These are phyloP conservation scores for Aspergillus latus DNA, from an alignment of 2,329 filamentous ascomycete genomes.

Conservation along the genomic window DNA sequence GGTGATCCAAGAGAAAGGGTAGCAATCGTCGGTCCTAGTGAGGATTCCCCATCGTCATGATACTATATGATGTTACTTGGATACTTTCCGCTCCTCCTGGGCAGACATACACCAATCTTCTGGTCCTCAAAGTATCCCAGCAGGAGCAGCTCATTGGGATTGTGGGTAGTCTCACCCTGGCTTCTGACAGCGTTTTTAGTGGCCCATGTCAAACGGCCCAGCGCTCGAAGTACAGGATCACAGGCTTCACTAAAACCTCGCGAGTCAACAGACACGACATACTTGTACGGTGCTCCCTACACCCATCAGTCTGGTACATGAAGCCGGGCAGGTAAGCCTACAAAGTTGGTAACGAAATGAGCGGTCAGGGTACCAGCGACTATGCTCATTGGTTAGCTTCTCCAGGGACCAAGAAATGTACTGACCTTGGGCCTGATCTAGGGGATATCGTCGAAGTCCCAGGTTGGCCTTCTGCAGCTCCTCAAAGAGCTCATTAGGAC, in stretches of 20 bases:
- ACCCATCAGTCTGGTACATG: conserved; percentile 1
- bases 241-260: conserved; percentile 45
- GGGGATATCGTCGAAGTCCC: conserved; percentile 46
- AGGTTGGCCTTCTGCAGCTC: conserved; percentile 49
- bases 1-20: conserved; percentile 55
- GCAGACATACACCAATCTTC: conserved; percentile 48
- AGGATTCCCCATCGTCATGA: conserved; percentile 60
- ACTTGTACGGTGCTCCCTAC: conserved; percentile 61
- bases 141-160: conserved; percentile 58
- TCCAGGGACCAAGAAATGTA: neutral
- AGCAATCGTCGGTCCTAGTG: conserved; percentile 57
- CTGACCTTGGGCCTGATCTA: conserved; percentile 37
- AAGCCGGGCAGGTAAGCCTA: conserved; percentile 22
- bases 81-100: neutral
- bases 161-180: conserved; percentile 25
- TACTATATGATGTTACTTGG: conserved; percentile 36
- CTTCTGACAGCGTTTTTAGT: conserved; percentile 41
- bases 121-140: conserved; percentile 58
- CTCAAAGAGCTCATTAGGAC: conserved; percentile 62
- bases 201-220: conserved; percentile 57
- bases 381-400: conserved; percentile 13
- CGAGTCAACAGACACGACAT: conserved; percentile 52
- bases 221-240: conserved; percentile 43
- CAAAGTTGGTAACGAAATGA: conserved; percentile 53
- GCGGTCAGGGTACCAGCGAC: conserved; percentile 42